Base-by-base conservation (phyloP, 2,329 filamentous ascomycete species). In the Verticillium nubilum region DNA sequence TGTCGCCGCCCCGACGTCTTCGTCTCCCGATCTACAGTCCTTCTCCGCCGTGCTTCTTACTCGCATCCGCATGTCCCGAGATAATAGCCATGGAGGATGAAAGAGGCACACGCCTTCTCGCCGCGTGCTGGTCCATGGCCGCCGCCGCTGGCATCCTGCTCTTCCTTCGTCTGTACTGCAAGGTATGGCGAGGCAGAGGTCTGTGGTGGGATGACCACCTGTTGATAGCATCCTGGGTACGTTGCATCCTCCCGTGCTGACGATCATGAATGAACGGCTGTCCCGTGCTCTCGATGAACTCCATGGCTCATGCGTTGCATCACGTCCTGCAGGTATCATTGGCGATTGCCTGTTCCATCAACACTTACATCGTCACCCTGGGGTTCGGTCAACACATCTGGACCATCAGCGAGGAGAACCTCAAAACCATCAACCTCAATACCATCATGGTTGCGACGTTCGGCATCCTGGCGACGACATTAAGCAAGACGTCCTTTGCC, bases 141-240 rank as follows among this genome's bases (percentile, higher is more conserved):
- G 59, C 60, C 1, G 61, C 66, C 1, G 65, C 65, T 37, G 67
- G 61, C 4, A 54, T 72, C 1, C 52, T 74, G 17, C 59, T 75
- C 4, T 62, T 63, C 12, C 58, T 75, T 19, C 67, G 73, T 5
- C 57, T 74, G 29, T 75, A 75, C 66, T 75, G 65, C 59, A 65
- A 65, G 57, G 60, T 58, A 15, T 37, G 60, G 47, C 60, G 62
- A 29, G 59, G 59, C 15, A 60, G 62, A 5, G 61, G 65, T 2
- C 52, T 67, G 4, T 68, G 67, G 66, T 68, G 65, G 66, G 67
- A 67, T 54, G 66, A 68, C 60, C 65, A 63, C 6, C 58, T 67
- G 10, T 50, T 68, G 13, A 53, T 67, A 10, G 60, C 62, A 10
- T 65, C 72, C 12, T 73, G 71, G 72, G 72, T 74, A 68, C 35